Percentiles rank a stretch among this genome's conserved stretches.
These are phyloP conservation scores for Gentiana dahurica DNA, from an alignment of 257 asterid genomes.

Conservation along the genomic window DNA sequence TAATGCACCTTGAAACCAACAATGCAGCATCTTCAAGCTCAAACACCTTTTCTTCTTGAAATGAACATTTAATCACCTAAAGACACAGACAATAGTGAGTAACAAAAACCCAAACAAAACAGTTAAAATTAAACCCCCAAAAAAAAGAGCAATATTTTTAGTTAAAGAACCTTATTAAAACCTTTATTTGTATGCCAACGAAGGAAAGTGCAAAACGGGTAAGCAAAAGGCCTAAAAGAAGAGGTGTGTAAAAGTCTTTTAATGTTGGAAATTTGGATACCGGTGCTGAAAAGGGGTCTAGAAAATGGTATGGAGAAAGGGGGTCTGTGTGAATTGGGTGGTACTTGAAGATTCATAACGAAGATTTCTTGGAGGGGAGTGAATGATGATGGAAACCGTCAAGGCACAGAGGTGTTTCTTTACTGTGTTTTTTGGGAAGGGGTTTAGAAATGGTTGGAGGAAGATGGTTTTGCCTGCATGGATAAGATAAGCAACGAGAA, in stretches of 20 bases:
- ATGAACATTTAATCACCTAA: constrained; percentile 51
- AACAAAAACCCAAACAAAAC: constrained; percentile 8
- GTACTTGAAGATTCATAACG: constrained; percentile 4
- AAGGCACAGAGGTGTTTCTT: background rate
- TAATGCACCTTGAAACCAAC: constrained; percentile 73
- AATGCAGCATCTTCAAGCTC: constrained; percentile 71
- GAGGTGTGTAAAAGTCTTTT: background rate
- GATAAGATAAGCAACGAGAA: background rate
- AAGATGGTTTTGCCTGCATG: background rate
- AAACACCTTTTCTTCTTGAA: constrained; percentile 28
- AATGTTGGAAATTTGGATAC: constrained; percentile 4
- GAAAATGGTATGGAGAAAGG: background rate
- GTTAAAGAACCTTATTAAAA: constrained; percentile 1
- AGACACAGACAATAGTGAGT: constrained; percentile 4
- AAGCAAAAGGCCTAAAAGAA: background rate
- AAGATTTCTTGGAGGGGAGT: no score
- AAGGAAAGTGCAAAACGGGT: background rate
- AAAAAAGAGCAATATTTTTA: background rate
- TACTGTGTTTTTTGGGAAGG: background rate
- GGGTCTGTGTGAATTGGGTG: background rate
- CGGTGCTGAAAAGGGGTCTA: background rate
- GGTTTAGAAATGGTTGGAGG: background rate
- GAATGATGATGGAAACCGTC: no score
- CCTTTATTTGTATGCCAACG: constrained; percentile 1
- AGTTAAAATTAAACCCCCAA: background rate